Evolutionary conservation across 2,329 filamentous ascomycete species (phyloP), one percentile per base, ranked within the genome.

Genomic region (Fusarium neocosmosporiellum): DNA sequence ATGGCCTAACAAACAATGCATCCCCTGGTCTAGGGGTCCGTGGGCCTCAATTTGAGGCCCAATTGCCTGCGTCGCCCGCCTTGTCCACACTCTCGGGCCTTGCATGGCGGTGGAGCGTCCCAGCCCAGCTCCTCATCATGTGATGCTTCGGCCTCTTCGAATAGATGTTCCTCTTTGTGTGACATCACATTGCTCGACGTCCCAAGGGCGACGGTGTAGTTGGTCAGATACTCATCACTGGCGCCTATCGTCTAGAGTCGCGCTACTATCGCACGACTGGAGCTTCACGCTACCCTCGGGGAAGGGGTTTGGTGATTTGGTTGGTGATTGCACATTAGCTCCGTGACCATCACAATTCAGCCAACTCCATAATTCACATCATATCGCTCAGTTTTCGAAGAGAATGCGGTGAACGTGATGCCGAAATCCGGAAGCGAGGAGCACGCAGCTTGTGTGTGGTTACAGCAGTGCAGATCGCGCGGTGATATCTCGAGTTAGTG

Each of bases 261-360:
- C 69, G 70, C 69, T 72, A 72, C 39, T 66, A 73, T 73, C 57
- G 70, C 67, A 71, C 54, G 71, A 74, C 71, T 62, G 43, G 61
- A 61, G 53, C 57, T 73, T 60, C 62, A 73, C 73, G 41, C 50
- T 59, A 73, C 67, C 59, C 39, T 69, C 27, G 27, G 20, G 48
- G 46, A 20, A 54, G 39, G 58, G 57, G 60, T 43, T 71, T 22
- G n/a, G 60, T 62, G 67, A 68, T 73, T 39, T 73, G 70, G 70
- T 73, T 73, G 70, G 70, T 71, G 64, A 62, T 43, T 37, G 29
- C 34, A 62, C 13, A 11, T 39, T 71, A 46, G 64, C 59, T 43
- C 59, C 39, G 39, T 71, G 71, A 66, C 54, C 24, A 71, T 73
- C 61, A 63, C 34, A 73, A 71, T 66, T 53, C 48, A 36, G 41